phyloP scores from a whole-genome alignment of 139 green algal species.

The Coelastrella sp. region DNA sequence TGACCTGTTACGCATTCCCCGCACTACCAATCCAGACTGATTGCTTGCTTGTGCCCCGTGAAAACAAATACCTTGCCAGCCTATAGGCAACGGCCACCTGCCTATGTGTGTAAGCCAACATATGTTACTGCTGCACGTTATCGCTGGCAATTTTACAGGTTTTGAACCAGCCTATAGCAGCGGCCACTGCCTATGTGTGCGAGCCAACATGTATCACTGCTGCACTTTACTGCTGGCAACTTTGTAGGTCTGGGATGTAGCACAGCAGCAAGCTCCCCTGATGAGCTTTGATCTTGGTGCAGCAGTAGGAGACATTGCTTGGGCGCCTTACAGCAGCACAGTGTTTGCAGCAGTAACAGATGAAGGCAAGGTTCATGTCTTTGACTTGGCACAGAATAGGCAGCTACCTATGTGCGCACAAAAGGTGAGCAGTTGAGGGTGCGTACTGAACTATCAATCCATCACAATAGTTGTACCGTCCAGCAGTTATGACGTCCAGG shows the following conservation, averaged over 20 bases:
- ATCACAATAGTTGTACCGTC: too few relatives aligned
- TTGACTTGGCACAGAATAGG: constrained; percentile 89
- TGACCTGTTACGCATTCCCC: too few relatives aligned
- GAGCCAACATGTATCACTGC: too few relatives aligned
- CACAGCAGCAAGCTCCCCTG: constrained; percentile 34
- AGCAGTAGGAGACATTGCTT: constrained; percentile 90
- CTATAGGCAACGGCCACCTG: too few relatives aligned
- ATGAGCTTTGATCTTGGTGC: constrained; percentile 81
- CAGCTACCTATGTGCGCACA: constrained; percentile 89
- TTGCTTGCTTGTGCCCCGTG: too few relatives aligned
- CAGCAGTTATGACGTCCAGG: background rate
- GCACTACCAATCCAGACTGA: too few relatives aligned
- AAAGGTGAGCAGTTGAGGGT: constrained; percentile 65
- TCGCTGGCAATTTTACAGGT: too few relatives aligned
- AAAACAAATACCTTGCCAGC: too few relatives aligned
- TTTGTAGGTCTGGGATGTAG: constrained; percentile 62
- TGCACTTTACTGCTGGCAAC: background rate
- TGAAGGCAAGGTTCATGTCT: constrained; percentile 88
- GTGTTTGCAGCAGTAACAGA: constrained; percentile 91
- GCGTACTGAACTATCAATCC: background rate
- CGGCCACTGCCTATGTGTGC: too few relatives aligned
- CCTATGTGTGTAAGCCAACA: too few relatives aligned
- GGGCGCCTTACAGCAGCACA: constrained; percentile 89
- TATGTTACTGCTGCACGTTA: too few relatives aligned
- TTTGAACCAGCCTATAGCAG: too few relatives aligned